These are phyloP conservation scores for Kockovaella imperatae DNA, from an alignment of 768 basidiomycete genomes.

Conservation along the genomic window DNA sequence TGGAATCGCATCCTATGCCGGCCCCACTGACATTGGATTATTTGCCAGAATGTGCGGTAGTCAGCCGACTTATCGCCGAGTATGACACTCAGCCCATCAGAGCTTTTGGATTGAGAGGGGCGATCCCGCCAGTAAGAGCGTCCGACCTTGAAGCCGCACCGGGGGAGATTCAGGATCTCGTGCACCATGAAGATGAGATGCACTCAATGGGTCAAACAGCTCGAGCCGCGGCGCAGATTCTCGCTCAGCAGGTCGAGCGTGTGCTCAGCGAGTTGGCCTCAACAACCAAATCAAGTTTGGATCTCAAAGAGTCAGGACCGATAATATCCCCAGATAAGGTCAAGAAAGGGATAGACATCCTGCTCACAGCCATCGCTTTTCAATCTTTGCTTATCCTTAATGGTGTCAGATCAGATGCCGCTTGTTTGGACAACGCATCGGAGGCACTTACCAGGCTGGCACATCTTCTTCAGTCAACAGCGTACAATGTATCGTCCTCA, in stretches of 20 bases:
- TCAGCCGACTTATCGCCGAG: constrained; percentile 57
- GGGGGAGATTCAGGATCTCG: background rate
- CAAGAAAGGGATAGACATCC: constrained; percentile 62
- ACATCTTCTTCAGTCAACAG: constrained; percentile 44
- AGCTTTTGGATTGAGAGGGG: constrained; percentile 63
- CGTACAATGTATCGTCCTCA: constrained; percentile 60
- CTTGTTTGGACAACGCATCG: constrained; percentile 59
- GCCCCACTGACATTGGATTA: constrained; percentile 31
- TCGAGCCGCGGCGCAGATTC: background rate
- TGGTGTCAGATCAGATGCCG: constrained; percentile 56
- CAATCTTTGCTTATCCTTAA: constrained; percentile 61
- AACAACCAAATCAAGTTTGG: too few species aligned
- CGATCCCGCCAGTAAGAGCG: constrained; percentile 45
- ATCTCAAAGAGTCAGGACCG: constrained; percentile 15
- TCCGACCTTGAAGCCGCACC: background rate
- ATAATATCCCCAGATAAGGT: constrained; percentile 53
- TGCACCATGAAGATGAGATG: background rate
- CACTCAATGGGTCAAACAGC: too few species aligned
- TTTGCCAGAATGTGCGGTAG: constrained; percentile 64
- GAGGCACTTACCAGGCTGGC: constrained; percentile 50
- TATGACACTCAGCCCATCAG: constrained; percentile 55
- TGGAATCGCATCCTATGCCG: constrained; percentile 49
- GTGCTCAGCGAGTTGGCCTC: too few species aligned
- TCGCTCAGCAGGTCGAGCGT: too few species aligned
- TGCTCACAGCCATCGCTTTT: constrained; percentile 60